Conservation (phyloP, 306 rosid genomes). For the Hippophae gyantsensis region DNA sequence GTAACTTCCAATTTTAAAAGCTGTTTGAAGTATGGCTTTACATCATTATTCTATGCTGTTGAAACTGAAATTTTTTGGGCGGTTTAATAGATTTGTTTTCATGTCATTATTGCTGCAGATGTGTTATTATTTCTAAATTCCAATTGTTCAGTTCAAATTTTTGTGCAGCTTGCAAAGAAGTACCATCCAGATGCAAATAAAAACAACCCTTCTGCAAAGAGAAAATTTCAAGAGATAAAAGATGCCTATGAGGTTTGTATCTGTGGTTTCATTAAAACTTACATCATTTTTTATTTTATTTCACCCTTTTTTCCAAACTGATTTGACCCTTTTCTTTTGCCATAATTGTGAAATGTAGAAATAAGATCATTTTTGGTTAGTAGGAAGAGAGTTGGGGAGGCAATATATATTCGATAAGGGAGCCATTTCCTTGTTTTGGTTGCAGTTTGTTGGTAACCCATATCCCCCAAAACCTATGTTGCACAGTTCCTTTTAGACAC, state of each 20-base stretch:
- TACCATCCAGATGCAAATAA: constrained; percentile 92
- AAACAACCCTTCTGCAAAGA: constrained; percentile 72
- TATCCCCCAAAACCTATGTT: too few relatives aligned
- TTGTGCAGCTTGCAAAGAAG: constrained; percentile 78
- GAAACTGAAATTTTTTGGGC: not conserved
- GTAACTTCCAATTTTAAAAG: not conserved
- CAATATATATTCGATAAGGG: too few relatives aligned
- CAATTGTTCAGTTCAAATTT: constrained; percentile 6
- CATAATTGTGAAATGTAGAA: too few relatives aligned
- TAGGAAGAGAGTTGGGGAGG: too few relatives aligned
- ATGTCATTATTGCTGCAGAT: not conserved
- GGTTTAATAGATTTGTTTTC: not conserved
- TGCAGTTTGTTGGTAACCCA: too few relatives aligned
- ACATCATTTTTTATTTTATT: not conserved
- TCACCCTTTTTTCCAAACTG: too few relatives aligned
- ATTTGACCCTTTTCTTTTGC: too few relatives aligned
- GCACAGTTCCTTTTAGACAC: too few relatives aligned
- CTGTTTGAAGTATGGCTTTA: not conserved
- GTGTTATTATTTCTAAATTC: not conserved
- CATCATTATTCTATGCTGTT: not conserved
- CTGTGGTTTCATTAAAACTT: constrained; percentile 6
- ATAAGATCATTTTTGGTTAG: too few relatives aligned
- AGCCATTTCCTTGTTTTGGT: too few relatives aligned
- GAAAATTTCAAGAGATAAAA: constrained; percentile 85
- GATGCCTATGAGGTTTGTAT: constrained; percentile 83